Evolutionary conservation across 371 early-diverging fungal species (phyloP), one percentile per base, ranked within the genome.

Genomic region (Saksenaea vasiformis): DNA sequence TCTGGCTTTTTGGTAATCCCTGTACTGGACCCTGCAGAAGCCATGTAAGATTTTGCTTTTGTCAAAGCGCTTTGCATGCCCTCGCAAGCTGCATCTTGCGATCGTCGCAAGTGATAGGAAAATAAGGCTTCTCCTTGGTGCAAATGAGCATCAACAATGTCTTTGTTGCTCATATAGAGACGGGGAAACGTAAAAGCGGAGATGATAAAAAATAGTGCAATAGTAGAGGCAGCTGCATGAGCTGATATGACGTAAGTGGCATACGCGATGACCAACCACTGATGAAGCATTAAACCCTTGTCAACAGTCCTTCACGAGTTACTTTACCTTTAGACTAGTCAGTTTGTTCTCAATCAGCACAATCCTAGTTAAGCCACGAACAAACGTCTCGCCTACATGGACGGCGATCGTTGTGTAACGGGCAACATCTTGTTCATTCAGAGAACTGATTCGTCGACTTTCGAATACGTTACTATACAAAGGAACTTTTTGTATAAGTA

Each of bases 131-230:
- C 75, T 9, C 74, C 71, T 56, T 74, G 77, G n/a, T 72, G 71
- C 27, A 79, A 22, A 43, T 74, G 77, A 41, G 79, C 67, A 62
- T 78, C 79, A 2, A 78, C 73, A 4, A 75, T 61, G 36, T 75
- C 73, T 70, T 78, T 78, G 65, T 78, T 78, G 36, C 62, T 61
- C 53, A 71, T 70, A 54, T 78, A 78, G 1, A 72, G 63, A 24
- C 76, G 73, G 43, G 79, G 79, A 71, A 79, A 72, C 47, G 63
- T 67, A 37, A 74, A 76, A 26, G 74, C 71, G 17, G 74, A 73
- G 51, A 76, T 55, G 38, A 72, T 62, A 56, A 69, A 57, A 36
- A 64, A 19, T 28, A 70, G 53, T 39, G 70, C 24, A 36, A 78
- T 68, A 11, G 67, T 66, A 60, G 73, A 72, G 27, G 73, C 71